phyloP scores from a whole-genome alignment of 176 grass and related monocot genomes.

The Thalia dealbata region DNA sequence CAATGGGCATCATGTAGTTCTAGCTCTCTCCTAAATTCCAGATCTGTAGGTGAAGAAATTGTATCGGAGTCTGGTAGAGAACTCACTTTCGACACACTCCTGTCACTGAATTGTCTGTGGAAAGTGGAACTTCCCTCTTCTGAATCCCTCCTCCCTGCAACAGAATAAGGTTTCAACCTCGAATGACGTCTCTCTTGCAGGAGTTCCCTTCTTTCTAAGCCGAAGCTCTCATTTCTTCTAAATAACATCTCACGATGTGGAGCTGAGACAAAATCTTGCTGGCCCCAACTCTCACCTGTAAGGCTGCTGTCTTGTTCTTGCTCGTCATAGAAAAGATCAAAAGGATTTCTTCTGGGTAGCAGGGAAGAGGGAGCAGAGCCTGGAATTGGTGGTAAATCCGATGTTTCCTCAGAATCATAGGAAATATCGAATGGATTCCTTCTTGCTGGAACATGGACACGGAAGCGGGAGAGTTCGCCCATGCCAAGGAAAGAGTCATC shows the following conservation, averaged over 20 bases:
- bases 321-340: slow-evolving; percentile 35
- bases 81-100: slow-evolving; percentile 14
- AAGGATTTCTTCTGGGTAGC: slow-evolving; percentile 26
- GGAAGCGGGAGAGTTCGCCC: slow-evolving; percentile 40
- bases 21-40: slow-evolving; percentile 5
- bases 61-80: slow-evolving; percentile 1
- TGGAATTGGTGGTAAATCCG: slow-evolving; percentile 40
- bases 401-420: slow-evolving; percentile 30
- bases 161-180: slow-evolving; percentile 59
- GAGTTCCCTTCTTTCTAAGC: neutral
- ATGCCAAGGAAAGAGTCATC: slow-evolving; percentile 31
- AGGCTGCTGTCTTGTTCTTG: slow-evolving; percentile 5
- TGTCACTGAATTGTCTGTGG: slow-evolving; percentile 18
- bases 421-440: slow-evolving; percentile 23
- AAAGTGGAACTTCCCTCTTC: slow-evolving; percentile 2
- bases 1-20: neutral
- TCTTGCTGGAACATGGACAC: slow-evolving; percentile 36
- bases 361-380: slow-evolving; percentile 47
- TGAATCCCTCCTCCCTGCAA: slow-evolving; percentile 11
- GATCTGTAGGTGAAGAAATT: slow-evolving; percentile 12
- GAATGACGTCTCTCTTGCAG: slow-evolving; percentile 21
- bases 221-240: slow-evolving; percentile 21
- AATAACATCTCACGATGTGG: slow-evolving; percentile 5
- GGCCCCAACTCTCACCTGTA: slow-evolving; percentile 33
- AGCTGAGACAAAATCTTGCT: slow-evolving; percentile 14